Evolutionary conservation across 2,329 filamentous ascomycete genomes (phyloP), one percentile per base, ranked within the genome.

Genomic region (Daldinia sp.): DNA sequence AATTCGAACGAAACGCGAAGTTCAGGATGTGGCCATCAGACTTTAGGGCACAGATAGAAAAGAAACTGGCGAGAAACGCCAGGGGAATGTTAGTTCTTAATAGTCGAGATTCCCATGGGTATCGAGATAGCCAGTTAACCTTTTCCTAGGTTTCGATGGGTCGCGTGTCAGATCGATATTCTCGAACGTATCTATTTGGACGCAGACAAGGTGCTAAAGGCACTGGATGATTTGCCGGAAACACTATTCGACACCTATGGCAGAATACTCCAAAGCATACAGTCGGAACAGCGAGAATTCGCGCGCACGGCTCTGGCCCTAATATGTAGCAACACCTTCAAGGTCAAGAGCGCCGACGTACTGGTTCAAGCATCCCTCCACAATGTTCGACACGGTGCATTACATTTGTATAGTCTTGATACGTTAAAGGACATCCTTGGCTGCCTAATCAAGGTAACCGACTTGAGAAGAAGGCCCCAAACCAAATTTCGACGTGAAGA

Each of bases 211-310:
- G 69, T 76, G 20, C n/a, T 46, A 4, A 12, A 58, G 7, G 55
- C 72, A n/a, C 61, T 77, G 6, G 15, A 26, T 0, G 53, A 65
- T 39, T 60, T 76, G 6, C 75, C 73, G 1, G 39, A 66, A 2
- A 74, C 74, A 9, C 53, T 77, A 3, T 77, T 76, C 35, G 71
- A 67, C 26, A 76, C 73, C 1, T 77, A 76, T 20, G 72, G 73
- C 50, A 74, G 71, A 23, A 74, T 77, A 9, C 70, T 77, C 4
- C 35, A 60, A 5, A 65, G 69, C 7, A 76, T 76, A 26, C 41
- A 35, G 3, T 10, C 50, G 1, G 37, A 50, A 12, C 55, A 74
- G 44, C 65, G 41, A 15, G 69, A 69, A 1, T 76, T 77, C 50
- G 74, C 73, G 10, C 69, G 65, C 35, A 76, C 74, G 6, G 75